A percentile compares a stretch with the other conserved stretches of the same genome.
Evolutionary conservation across 176 grass and related monocot genomes (phyloP).

Genomic region (Ensete ventricosum): DNA sequence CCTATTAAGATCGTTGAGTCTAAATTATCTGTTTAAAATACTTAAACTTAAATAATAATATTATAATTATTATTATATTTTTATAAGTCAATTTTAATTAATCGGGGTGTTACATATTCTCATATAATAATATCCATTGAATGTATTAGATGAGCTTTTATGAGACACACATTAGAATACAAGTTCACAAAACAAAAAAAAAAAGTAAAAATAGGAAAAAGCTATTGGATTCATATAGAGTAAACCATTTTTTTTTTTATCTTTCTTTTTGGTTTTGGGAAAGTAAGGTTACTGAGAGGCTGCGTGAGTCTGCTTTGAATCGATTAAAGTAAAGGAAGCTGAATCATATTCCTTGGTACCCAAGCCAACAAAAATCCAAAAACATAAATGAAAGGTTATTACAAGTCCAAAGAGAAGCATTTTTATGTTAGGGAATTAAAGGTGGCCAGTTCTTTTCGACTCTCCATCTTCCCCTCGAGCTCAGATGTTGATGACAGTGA

Average conservation of each 20-base stretch:
- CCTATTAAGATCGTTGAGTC: neutral
- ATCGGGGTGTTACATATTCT: no score
- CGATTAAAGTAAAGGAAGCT: conserved; percentile 18
- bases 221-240: no score
- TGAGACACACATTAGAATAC: no score
- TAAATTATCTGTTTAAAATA: neutral
- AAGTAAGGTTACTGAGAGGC: conserved; percentile 2
- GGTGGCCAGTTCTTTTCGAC: neutral
- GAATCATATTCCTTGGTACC: conserved; percentile 5
- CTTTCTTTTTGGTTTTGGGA: neutral
- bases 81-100: no score
- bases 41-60: neutral
- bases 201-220: no score
- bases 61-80: neutral
- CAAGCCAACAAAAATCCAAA: conserved; percentile 3
- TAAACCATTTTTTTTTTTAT: neutral
- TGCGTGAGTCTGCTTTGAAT: conserved; percentile 1
- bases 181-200: no score
- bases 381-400: neutral
- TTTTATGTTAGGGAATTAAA: neutral
- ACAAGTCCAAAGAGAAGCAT: neutral
- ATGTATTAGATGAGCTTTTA: no score
- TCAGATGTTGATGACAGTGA: neutral
- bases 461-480: neutral
- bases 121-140: no score